Conservation (phyloP, 75 land plant species). For the Selaginella tamariscina region DNA sequence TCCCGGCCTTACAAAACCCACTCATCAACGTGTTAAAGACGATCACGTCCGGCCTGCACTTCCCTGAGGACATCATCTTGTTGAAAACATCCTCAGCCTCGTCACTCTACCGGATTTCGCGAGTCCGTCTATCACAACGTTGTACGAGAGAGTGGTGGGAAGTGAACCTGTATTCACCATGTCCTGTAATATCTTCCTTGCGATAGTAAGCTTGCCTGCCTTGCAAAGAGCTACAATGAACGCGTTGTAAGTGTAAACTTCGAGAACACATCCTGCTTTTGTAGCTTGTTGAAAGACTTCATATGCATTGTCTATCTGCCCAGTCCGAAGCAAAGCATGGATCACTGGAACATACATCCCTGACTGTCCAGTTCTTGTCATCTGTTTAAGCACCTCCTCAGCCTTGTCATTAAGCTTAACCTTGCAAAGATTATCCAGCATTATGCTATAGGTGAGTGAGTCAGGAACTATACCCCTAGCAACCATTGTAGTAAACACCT, state of each 20-base stretch:
- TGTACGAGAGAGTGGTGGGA: background rate
- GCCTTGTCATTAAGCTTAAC: background rate
- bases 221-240: background rate
- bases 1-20: background rate
- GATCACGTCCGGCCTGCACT: background rate
- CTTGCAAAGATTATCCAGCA: background rate
- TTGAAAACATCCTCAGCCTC: background rate
- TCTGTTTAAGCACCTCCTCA: background rate
- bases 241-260: background rate
- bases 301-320: background rate
- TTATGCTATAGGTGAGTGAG: background rate
- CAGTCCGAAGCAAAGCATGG: background rate
- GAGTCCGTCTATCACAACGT: background rate
- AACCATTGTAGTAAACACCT: conserved; percentile 32
- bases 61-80: background rate
- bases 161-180: background rate
- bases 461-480: background rate
- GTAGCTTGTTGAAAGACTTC: background rate
- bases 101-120: background rate
- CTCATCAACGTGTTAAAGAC: background rate
- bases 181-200: background rate
- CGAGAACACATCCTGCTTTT: background rate
- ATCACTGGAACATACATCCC: background rate
- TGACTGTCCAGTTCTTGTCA: background rate
- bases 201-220: background rate